These are phyloP conservation scores for Paxillus rubicundulus DNA, from an alignment of 768 basidiomycete genomes.

Conservation along the genomic window DNA sequence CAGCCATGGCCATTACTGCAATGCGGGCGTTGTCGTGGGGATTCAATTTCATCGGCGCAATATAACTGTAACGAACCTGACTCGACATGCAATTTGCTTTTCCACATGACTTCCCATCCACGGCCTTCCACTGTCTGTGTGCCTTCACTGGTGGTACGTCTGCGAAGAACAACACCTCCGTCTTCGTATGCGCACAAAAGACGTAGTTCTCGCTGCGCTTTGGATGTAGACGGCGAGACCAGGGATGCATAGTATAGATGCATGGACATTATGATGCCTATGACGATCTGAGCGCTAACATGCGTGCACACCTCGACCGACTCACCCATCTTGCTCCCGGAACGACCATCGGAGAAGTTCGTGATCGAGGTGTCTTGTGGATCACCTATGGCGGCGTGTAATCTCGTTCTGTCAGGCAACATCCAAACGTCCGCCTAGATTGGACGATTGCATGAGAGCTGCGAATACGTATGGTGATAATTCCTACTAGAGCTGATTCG, in stretches of 20 bases:
- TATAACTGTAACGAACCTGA: conserved; percentile 47
- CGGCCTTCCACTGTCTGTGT: conserved; percentile 56
- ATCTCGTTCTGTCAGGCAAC: conserved; percentile 60
- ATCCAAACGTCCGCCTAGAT: conserved; percentile 84
- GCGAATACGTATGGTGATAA: neutral
- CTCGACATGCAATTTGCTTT: conserved; percentile 63
- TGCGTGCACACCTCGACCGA: neutral
- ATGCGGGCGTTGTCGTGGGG: neutral
- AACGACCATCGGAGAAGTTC: conserved; percentile 42
- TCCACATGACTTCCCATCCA: conserved; percentile 76
- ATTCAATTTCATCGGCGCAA: neutral
- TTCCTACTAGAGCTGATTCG: conserved; percentile 75
- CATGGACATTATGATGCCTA: conserved; percentile 89
- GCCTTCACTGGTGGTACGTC: conserved; percentile 39
- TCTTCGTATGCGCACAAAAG: conserved; percentile 82
- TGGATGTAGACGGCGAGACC: conserved; percentile 33
- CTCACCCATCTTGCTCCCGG: conserved; percentile 56
- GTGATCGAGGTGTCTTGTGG: conserved; percentile 30
- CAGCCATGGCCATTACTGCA: conserved; percentile 83
- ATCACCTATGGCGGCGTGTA: conserved; percentile 86
- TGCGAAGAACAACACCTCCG: conserved; percentile 74
- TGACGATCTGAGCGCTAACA: neutral
- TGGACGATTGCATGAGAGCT: neutral
- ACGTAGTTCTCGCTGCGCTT: conserved; percentile 43
- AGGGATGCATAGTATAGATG: conserved; percentile 51